A percentile compares a stretch with the other conserved stretches of the same genome.
Conservation (phyloP, 495 filamentous ascomycete species). For the Neurospora tetrasperma region DNA sequence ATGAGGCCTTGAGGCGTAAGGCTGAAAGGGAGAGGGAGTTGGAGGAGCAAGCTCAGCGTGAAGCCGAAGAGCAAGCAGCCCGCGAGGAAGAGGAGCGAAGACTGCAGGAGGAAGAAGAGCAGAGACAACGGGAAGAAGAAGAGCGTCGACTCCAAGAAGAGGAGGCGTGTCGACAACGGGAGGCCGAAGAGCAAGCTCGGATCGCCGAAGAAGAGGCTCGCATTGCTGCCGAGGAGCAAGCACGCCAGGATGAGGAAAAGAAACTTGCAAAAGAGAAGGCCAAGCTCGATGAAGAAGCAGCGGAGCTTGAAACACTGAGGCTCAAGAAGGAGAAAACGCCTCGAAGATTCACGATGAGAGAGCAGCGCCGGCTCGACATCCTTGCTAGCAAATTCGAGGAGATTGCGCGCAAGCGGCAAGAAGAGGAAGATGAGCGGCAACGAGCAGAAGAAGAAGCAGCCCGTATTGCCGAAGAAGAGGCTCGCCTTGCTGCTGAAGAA, state of each 20-base stretch:
- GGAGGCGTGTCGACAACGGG: conserved; percentile 1
- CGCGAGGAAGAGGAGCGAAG: conserved; percentile 24
- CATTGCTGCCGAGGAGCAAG: conserved; percentile 9
- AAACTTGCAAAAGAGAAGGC: conserved; percentile 3
- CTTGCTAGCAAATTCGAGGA: conserved; percentile 11
- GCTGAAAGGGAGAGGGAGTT: conserved; percentile 23
- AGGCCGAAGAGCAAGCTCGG: not conserved
- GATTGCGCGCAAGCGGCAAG: conserved; percentile 12
- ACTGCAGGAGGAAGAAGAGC: conserved; percentile 28
- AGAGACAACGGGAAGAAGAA: conserved; percentile 12
- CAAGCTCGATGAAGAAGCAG: conserved; percentile 22
- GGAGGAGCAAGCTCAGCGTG: conserved; percentile 17
- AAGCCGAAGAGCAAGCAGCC: conserved; percentile 23
- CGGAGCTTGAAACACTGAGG: conserved; percentile 17
- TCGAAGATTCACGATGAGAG: conserved; percentile 4
- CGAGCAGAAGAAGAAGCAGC: conserved; percentile 1
- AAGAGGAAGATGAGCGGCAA: conserved; percentile 13
- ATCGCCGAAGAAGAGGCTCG: conserved; percentile 6
- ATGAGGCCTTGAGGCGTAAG: conserved; percentile 14
- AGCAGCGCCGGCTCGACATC: conserved; percentile 5
- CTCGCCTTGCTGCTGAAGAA: conserved; percentile 7
- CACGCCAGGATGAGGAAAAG: conserved; percentile 3
- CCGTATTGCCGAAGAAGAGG: conserved; percentile 6
- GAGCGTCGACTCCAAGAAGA: not conserved
- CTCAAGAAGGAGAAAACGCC: conserved; percentile 15